A percentile compares a stretch with the other conserved stretches of the same genome.
These are phyloP conservation scores for Tolypocladium album DNA, from an alignment of 2,329 filamentous ascomycete species.

Conservation along the genomic window DNA sequence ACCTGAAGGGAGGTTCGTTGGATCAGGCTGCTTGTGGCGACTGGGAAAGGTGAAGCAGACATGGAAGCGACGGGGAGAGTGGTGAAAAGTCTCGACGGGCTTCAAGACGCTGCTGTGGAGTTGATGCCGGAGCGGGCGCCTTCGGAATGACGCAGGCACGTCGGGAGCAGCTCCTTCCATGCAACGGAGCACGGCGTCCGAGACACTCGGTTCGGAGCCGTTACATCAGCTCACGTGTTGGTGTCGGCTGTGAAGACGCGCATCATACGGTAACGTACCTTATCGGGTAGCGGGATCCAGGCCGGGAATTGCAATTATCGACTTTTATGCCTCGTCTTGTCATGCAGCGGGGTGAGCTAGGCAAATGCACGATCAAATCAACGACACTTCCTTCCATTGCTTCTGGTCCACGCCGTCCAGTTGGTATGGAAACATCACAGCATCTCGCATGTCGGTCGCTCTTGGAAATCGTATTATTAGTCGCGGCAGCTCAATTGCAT, in stretches of 20 bases:
- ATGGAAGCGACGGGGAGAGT: neutral
- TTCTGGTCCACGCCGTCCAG: neutral
- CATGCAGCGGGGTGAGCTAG: neutral
- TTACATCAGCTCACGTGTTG: neutral
- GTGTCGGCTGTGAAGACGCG: neutral
- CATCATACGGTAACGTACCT: too few species aligned
- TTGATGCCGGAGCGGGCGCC: neutral
- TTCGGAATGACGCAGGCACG: neutral
- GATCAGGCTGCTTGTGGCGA: too few species aligned
- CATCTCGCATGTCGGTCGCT: neutral
- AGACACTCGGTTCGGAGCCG: neutral
- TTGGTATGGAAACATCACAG: neutral
- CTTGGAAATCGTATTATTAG: neutral
- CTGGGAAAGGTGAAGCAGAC: neutral
- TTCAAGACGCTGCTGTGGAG: neutral
- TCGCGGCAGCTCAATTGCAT: neutral
- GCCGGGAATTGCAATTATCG: neutral
- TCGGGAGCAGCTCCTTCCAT: neutral
- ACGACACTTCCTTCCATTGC: neutral
- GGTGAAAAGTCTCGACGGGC: neutral
- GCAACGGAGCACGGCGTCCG: neutral
- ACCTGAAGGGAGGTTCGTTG: too few species aligned
- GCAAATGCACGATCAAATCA: neutral
- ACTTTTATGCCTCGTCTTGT: neutral
- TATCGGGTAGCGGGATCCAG: neutral